Evolutionary conservation across 208 protist genomes (phyloP).

Genomic region (Herpetomonas tarakana): DNA sequence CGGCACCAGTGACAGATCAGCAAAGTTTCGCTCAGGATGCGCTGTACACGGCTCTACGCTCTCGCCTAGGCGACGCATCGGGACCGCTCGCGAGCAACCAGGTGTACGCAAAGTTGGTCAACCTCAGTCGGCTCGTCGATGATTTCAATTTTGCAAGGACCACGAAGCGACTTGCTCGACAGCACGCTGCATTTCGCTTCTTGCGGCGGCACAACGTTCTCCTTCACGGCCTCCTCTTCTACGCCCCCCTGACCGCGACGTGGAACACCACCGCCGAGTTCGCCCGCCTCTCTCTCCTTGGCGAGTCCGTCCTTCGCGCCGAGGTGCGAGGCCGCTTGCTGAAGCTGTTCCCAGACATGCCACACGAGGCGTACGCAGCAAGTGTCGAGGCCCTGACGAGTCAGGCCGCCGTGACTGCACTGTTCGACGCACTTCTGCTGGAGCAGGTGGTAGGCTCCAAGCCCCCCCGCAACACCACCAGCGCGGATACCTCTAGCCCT

Average conservation of each 20-base stretch:
- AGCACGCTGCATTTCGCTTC: slow-evolving; percentile 56
- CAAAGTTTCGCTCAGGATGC: too few relatives aligned
- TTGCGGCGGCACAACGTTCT: slow-evolving; percentile 86
- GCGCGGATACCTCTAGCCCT: background rate
- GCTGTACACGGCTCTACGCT: slow-evolving; percentile 28
- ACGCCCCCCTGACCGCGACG: slow-evolving; percentile 37
- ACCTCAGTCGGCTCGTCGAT: slow-evolving; percentile 58
- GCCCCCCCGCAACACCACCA: slow-evolving; percentile 8
- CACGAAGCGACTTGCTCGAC: slow-evolving; percentile 34
- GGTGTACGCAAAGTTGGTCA: slow-evolving; percentile 59
- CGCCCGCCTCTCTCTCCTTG: slow-evolving; percentile 62
- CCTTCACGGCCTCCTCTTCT: slow-evolving; percentile 82
- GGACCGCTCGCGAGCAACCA: slow-evolving; percentile 45
- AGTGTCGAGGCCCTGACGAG: slow-evolving; percentile 23
- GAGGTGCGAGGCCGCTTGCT: slow-evolving; percentile 63
- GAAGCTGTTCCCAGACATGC: slow-evolving; percentile 63
- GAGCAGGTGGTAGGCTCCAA: slow-evolving; percentile 29
- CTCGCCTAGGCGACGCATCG: slow-evolving; percentile 52
- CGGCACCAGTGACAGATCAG: too few relatives aligned
- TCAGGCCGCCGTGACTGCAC: slow-evolving; percentile 23
- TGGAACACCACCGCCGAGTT: slow-evolving; percentile 83
- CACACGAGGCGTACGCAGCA: slow-evolving; percentile 19
- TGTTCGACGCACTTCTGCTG: slow-evolving; percentile 55
- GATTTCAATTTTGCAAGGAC: slow-evolving; percentile 67
- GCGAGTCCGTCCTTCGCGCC: slow-evolving; percentile 42